A percentile compares a stretch with the other conserved stretches of the same genome.
Conservation (phyloP, 805 yeast genomes). For the Metschnikowia lachancei region DNA sequence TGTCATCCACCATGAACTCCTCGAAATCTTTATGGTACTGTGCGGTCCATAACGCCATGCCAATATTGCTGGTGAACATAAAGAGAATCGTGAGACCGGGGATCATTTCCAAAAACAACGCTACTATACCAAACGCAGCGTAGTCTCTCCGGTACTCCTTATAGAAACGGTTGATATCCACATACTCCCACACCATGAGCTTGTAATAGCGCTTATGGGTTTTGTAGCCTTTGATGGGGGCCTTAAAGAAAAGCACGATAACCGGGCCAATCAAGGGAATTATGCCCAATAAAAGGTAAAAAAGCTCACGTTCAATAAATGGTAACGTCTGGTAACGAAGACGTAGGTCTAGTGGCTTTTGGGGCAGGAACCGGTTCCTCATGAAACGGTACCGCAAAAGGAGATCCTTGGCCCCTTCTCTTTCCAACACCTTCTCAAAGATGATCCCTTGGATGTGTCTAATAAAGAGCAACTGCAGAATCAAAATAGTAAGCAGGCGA, state of each 20-base stretch:
- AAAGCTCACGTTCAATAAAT: constrained; percentile 29
- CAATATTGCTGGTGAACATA: constrained; percentile 56
- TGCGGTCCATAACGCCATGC: constrained; percentile 65
- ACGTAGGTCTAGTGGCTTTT: constrained; percentile 1
- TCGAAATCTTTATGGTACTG: constrained; percentile 24
- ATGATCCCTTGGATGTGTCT: constrained; percentile 46
- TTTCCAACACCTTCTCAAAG: constrained; percentile 48
- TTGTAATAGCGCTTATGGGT: constrained; percentile 57
- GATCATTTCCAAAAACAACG: constrained; percentile 50
- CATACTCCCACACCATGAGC: constrained; percentile 48
- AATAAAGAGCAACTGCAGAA: constrained; percentile 43
- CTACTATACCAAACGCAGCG: constrained; percentile 49
- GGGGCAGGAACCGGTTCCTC: constrained; percentile 1
- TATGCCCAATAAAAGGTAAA: constrained; percentile 40
- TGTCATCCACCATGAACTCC: constrained; percentile 1
- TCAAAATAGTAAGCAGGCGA: constrained; percentile 39
- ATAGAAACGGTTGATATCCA: constrained; percentile 42
- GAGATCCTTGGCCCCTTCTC: constrained; percentile 45
- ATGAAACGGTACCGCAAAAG: constrained; percentile 26
- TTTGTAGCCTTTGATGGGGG: constrained; percentile 52
- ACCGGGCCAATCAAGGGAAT: constrained; percentile 64
- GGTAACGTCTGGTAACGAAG: constrained; percentile 21
- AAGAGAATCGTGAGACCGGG: constrained; percentile 56
- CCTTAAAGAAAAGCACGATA: constrained; percentile 46
- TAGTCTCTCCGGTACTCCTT: constrained; percentile 39